Percentiles rank a stretch among this genome's conserved stretches.
Evolutionary conservation across 2,329 filamentous ascomycete genomes (phyloP).

Genomic region (Penicillium verrucosum): DNA sequence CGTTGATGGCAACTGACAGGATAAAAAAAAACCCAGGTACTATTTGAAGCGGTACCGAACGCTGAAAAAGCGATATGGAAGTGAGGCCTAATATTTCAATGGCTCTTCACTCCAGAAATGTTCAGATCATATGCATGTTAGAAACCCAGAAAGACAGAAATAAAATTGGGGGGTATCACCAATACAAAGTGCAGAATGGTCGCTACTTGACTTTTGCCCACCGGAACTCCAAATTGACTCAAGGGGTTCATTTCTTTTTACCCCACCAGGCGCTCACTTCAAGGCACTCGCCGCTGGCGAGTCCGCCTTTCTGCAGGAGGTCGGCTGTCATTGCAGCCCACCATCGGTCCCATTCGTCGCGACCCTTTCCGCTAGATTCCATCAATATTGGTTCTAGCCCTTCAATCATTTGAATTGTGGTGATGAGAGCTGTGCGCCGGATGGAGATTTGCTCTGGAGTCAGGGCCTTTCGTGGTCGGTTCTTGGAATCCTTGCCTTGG

Average conservation of each 20-base stretch:
- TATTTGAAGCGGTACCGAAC: conserved; percentile 89
- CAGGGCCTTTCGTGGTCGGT: conserved; percentile 49
- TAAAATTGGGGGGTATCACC: conserved; percentile 38
- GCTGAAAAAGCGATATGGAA: conserved; percentile 74
- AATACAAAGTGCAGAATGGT: conserved; percentile 37
- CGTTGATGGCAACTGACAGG: conserved; percentile 22
- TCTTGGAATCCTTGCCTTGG: conserved; percentile 36
- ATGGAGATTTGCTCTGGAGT: conserved; percentile 69
- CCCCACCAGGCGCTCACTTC: conserved; percentile 66
- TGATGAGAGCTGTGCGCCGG: conserved; percentile 74
- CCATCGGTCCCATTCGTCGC: conserved; percentile 92
- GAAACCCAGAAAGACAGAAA: conserved; percentile 20
- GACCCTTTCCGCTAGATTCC: conserved; percentile 78
- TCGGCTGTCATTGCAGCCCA: conserved; percentile 82
- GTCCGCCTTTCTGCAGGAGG: conserved; percentile 73
- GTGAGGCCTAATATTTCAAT: conserved; percentile 22
- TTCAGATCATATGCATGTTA: conserved; percentile 22
- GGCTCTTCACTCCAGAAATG: conserved; percentile 15
- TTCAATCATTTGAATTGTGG: conserved; percentile 78
- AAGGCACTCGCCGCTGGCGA: conserved; percentile 79
- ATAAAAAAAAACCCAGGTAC: conserved; percentile 57
- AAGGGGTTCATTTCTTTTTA: conserved; percentile 48
- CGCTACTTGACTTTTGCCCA: conserved; percentile 27
- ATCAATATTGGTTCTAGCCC: conserved; percentile 78
- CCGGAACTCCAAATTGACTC: conserved; percentile 31